A percentile compares a stretch with the other conserved stretches of the same genome.
These are phyloP conservation scores for Lolium rigidum DNA, from an alignment of 176 grass and related monocot species.

Conservation along the genomic window DNA sequence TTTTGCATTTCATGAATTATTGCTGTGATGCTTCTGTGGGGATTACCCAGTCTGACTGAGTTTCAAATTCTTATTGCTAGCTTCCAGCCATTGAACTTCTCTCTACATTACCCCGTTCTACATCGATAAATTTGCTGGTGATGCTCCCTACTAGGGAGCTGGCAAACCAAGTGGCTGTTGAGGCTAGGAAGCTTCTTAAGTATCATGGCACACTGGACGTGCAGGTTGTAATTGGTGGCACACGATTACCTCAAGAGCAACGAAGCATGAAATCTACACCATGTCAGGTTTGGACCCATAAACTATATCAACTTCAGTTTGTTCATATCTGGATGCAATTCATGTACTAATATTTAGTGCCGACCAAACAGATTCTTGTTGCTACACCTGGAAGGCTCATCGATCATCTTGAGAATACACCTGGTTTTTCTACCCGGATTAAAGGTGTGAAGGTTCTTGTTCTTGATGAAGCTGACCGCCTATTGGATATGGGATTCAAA, in stretches of 20 bases:
- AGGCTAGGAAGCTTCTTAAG: constrained; percentile 93
- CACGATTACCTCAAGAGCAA: constrained; percentile 74
- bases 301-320: constrained; percentile 28
- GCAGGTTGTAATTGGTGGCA: constrained; percentile 96
- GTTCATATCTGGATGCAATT: constrained; percentile 19
- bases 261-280: constrained; percentile 72
- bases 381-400: constrained; percentile 91
- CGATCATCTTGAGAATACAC: constrained; percentile 95
- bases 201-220: constrained; percentile 75
- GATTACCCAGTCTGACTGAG: constrained; percentile 46
- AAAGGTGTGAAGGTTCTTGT: constrained; percentile 90
- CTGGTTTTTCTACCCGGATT: constrained; percentile 75
- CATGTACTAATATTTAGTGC: constrained; percentile 37
- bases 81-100: constrained; percentile 94
- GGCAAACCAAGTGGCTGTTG: constrained; percentile 81
- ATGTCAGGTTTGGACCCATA: constrained; percentile 78
- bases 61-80: constrained; percentile 55
- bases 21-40: not conserved
- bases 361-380: constrained; percentile 76
- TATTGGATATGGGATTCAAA: constrained; percentile 96
- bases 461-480: constrained; percentile 95
- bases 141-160: constrained; percentile 90
- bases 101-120: constrained; percentile 61
- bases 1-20: constrained; percentile 20
- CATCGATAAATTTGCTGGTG: constrained; percentile 93